Evolutionary conservation across 2,329 filamentous ascomycete genomes (phyloP).

Genomic region (Cercospora brassicicola): DNA sequence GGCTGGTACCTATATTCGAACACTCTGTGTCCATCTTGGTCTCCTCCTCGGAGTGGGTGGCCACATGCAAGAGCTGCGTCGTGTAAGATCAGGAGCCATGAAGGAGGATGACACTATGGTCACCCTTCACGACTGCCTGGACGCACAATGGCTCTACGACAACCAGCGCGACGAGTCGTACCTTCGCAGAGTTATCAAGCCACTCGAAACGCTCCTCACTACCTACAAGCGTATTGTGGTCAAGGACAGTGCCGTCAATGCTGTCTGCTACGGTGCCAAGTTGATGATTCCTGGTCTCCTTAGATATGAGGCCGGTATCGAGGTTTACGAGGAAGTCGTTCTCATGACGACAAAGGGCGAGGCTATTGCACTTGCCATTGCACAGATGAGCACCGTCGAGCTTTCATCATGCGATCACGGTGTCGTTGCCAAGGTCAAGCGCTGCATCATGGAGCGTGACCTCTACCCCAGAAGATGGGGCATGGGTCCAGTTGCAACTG

Average conservation of each 20-base stretch:
- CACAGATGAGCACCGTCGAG: conserved; percentile 97
- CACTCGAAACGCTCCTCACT: conserved; percentile 86
- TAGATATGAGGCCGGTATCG: conserved; percentile 87
- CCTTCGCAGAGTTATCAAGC: conserved; percentile 85
- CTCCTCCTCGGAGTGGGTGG: conserved; percentile 77
- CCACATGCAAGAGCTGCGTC: conserved; percentile 96
- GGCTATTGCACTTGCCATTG: conserved; percentile 92
- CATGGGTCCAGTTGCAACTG: conserved; percentile 83
- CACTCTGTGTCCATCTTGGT: conserved; percentile 91
- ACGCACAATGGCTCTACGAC: conserved; percentile 94
- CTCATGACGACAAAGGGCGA: conserved; percentile 99
- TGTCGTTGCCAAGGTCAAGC: conserved; percentile 97
- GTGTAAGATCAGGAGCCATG: conserved; percentile 93
- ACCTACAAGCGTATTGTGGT: conserved; percentile 96
- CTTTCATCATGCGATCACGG: conserved; percentile 96
- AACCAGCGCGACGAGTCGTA: conserved; percentile 94
- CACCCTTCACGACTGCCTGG: conserved; percentile 90
- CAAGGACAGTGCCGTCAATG: conserved; percentile 95
- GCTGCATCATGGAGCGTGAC: conserved; percentile 99
- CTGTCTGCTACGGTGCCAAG: conserved; percentile 97
- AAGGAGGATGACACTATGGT: conserved; percentile 85
- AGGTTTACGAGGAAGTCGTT: conserved; percentile 93
- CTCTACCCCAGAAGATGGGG: conserved; percentile 97
- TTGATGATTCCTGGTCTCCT: conserved; percentile 97
- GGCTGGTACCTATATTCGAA: conserved; percentile 97